Conservation (phyloP, 2,329 filamentous ascomycete genomes). For the Paracamarosporium sp. region DNA sequence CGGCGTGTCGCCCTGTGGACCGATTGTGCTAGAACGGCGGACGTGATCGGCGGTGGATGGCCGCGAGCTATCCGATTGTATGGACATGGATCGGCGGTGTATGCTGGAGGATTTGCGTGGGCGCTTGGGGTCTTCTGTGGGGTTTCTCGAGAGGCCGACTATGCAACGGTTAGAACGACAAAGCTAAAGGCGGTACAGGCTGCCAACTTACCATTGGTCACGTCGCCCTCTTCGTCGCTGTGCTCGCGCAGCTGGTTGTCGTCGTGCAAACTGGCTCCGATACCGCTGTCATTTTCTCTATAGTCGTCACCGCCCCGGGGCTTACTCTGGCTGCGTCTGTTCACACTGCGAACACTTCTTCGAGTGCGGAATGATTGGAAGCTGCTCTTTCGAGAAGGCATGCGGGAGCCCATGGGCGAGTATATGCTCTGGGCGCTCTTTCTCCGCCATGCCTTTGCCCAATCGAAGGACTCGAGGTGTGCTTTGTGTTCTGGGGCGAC, state of each 20-base stretch:
- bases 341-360: constrained; percentile 37
- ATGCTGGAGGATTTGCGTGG: constrained; percentile 30
- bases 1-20: constrained; percentile 43
- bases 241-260: constrained; percentile 49
- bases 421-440: constrained; percentile 54
- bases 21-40: constrained; percentile 29
- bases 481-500: constrained; percentile 59
- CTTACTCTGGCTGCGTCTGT: constrained; percentile 44
- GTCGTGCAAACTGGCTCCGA: constrained; percentile 40
- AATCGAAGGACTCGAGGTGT: constrained; percentile 56
- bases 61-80: constrained; percentile 23
- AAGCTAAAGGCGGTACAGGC: neutral
- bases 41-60: constrained; percentile 35
- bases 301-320: constrained; percentile 48
- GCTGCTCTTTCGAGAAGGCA: constrained; percentile 50
- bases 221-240: constrained; percentile 53
- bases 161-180: constrained; percentile 17
- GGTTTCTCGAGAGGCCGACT: constrained; percentile 43
- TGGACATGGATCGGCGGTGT: constrained; percentile 37
- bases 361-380: constrained; percentile 15
- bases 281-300: constrained; percentile 43
- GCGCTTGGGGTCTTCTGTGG: constrained; percentile 38
- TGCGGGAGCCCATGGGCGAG: constrained; percentile 57
- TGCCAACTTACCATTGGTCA: constrained; percentile 52
- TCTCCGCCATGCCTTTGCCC: constrained; percentile 55